Percentiles rank a stretch among this genome's conserved stretches.
Conservation (phyloP, 495 filamentous ascomycete genomes). For the Xylaria curta region DNA sequence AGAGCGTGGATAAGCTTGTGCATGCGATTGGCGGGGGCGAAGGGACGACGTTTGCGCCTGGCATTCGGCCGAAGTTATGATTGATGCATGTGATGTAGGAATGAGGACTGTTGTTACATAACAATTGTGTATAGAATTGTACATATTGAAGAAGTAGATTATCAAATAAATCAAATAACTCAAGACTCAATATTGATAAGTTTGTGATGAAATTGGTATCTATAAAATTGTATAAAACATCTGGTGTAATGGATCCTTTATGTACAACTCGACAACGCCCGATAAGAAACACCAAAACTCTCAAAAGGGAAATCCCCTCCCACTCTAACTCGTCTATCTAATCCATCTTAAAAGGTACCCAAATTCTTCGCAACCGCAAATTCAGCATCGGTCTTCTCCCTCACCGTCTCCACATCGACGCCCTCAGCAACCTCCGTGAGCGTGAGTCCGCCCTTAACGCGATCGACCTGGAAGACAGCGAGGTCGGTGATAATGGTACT, state of each 20-base stretch:
- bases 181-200: background rate
- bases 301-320: too few relatives aligned
- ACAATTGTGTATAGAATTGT: conserved; percentile 22
- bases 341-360: conserved; percentile 45
- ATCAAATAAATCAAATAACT: background rate
- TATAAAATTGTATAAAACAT: background rate
- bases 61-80: conserved; percentile 56
- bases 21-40: conserved; percentile 63
- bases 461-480: conserved; percentile 65
- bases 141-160: conserved; percentile 23
- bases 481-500: conserved; percentile 65
- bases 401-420: conserved; percentile 59
- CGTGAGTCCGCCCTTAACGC: conserved; percentile 55
- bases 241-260: background rate
- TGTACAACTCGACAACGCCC: conserved; percentile 5
- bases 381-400: conserved; percentile 59
- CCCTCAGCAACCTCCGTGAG: conserved; percentile 63
- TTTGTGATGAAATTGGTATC: conserved; percentile 8
- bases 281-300: background rate
- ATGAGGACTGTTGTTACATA: background rate
- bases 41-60: conserved; percentile 67
- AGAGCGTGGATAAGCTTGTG: conserved; percentile 71
- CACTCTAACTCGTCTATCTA: background rate
- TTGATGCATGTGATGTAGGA: background rate
- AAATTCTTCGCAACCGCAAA: conserved; percentile 58